A percentile compares a stretch with the other conserved stretches of the same genome.
Conservation (phyloP, 345 rosid genomes). For the Citrus trifoliata region DNA sequence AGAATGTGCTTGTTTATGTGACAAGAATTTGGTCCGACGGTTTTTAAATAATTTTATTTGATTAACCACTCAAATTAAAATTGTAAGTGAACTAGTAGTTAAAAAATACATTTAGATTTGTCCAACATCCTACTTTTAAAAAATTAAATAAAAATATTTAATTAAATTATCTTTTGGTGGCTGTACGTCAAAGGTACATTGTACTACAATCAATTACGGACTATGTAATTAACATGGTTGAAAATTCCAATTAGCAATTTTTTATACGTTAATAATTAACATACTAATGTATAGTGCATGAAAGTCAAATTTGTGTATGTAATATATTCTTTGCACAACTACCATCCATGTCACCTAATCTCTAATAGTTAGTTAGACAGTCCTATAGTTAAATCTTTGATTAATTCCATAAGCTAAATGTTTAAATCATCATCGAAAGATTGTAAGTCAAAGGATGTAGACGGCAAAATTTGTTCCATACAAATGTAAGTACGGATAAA, state of each 20-base stretch:
- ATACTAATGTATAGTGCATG: too few species aligned
- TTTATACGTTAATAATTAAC: not conserved
- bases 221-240: not conserved
- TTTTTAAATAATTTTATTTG: too few species aligned
- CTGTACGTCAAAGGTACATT: not conserved
- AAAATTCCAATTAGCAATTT: not conserved
- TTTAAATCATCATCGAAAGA: not conserved
- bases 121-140: fast-evolving
- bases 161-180: not conserved
- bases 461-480: too few species aligned
- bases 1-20: too few species aligned
- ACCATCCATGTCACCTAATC: too few species aligned
- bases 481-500: too few species aligned
- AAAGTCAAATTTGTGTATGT: too few species aligned
- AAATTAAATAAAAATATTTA: not conserved
- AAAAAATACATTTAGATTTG: fast-evolving
- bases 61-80: too few species aligned
- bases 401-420: not conserved
- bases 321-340: too few species aligned
- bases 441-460: too few species aligned
- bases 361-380: too few species aligned
- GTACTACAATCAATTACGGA: not conserved
- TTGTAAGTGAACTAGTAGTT: fast-evolving
- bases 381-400: not conserved
- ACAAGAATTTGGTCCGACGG: fast-evolving